phyloP scores from a whole-genome alignment of 176 grass and related monocot species.

The Triticum aestivum region IWGSC_CS_RefSeq_v2.1 NC_057798.1:95540843-95541342 shows the following conservation, averaged over 20 bases:
- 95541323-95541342: no score
- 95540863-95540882: not conserved
- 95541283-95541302: no score
- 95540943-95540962: constrained; percentile 49
- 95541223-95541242: no score
- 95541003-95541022: not conserved
- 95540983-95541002: not conserved
- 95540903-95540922: constrained; percentile 74
- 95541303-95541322: no score
- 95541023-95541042: constrained; percentile 36
- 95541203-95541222: not conserved
- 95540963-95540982: not conserved
- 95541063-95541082: constrained; percentile 63
- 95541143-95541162: no score
- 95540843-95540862: not conserved
- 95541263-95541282: no score
- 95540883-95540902: constrained; percentile 55
- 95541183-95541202: no score
- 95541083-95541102: constrained; percentile 98
- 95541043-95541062: no score
- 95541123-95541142: constrained; percentile 87
- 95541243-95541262: no score
- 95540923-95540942: constrained; percentile 80
- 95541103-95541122: constrained; percentile 81
- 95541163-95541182: not conserved